phyloP scores from a whole-genome alignment of 1,139 yeast genomes.

The Saccharomyces hybrid region DNA sequence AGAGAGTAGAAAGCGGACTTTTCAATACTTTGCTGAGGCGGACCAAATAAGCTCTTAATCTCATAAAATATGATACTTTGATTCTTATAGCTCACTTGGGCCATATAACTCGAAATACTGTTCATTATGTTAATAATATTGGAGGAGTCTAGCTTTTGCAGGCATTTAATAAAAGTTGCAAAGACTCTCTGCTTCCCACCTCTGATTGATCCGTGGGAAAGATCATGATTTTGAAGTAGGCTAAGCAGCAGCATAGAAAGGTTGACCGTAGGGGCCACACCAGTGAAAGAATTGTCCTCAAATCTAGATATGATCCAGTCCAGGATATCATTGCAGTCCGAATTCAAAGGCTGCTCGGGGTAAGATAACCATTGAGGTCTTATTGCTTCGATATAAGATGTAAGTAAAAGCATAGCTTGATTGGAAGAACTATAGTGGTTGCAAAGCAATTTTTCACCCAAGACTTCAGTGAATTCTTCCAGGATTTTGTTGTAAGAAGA shows the following conservation, averaged over 20 bases:
- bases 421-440: conserved; percentile 19
- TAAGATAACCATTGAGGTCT: conserved; percentile 16
- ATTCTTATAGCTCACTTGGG: conserved; percentile 21
- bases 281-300: conserved; percentile 20
- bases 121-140: conserved; percentile 7
- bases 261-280: conserved; percentile 9
- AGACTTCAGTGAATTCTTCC: conserved; percentile 17
- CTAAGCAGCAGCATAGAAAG: conserved; percentile 15
- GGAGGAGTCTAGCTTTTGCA: conserved; percentile 12
- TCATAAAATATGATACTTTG: conserved; percentile 24
- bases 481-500: conserved; percentile 2
- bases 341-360: conserved; percentile 8
- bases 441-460: conserved; percentile 20
- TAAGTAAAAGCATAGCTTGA: conserved; percentile 12
- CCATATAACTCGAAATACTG: conserved; percentile 17
- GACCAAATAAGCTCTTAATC: conserved; percentile 12
- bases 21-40: conserved; percentile 19
- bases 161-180: conserved; percentile 16
- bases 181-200: conserved; percentile 27
- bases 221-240: conserved; percentile 15
- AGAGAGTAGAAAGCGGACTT: conserved; percentile 16
- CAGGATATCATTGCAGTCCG: conserved; percentile 26
- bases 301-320: conserved; percentile 25
- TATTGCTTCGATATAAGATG: conserved; percentile 13
- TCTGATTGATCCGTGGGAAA: conserved; percentile 12